phyloP scores from a whole-genome alignment of 2,329 filamentous ascomycete species.

The Ceratocystis eucalypticola region DNA sequence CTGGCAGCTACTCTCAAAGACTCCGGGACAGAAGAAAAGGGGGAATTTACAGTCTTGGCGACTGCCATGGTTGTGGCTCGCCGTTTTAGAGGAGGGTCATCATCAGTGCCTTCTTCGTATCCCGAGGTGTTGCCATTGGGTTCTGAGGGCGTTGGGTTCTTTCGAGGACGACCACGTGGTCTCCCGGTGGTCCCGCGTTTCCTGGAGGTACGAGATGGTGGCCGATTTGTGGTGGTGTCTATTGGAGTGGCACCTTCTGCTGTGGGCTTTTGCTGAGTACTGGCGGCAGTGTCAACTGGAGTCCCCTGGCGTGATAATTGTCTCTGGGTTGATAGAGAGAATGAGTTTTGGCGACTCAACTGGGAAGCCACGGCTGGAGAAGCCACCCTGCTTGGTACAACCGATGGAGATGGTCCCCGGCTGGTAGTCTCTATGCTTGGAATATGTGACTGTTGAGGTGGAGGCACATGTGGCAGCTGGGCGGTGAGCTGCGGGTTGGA shows the following conservation, averaged over 20 bases:
- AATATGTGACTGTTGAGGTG: constrained; percentile 3
- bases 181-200: constrained; percentile 38
- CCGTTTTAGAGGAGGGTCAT: constrained; percentile 45
- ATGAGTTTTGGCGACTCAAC: not conserved
- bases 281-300: constrained; percentile 8
- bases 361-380: constrained; percentile 5
- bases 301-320: constrained; percentile 11
- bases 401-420: not conserved
- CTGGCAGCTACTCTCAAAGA: constrained; percentile 83
- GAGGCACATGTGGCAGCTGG: constrained; percentile 7
- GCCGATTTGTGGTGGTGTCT: constrained; percentile 34
- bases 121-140: constrained; percentile 56
- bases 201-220: constrained; percentile 46
- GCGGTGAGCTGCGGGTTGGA: constrained; percentile 45
- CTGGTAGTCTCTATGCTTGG: constrained; percentile 10
- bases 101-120: constrained; percentile 54
- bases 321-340: not conserved
- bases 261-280: not conserved
- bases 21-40: constrained; percentile 60
- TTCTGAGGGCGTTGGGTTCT: constrained; percentile 31
- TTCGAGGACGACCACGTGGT: constrained; percentile 43
- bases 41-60: constrained; percentile 56
- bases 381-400: constrained; percentile 1
- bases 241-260: constrained; percentile 19
- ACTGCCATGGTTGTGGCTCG: constrained; percentile 64